Base-by-base conservation (phyloP, 2,329 filamentous ascomycete genomes). In the Epichloe sp. region DNA sequence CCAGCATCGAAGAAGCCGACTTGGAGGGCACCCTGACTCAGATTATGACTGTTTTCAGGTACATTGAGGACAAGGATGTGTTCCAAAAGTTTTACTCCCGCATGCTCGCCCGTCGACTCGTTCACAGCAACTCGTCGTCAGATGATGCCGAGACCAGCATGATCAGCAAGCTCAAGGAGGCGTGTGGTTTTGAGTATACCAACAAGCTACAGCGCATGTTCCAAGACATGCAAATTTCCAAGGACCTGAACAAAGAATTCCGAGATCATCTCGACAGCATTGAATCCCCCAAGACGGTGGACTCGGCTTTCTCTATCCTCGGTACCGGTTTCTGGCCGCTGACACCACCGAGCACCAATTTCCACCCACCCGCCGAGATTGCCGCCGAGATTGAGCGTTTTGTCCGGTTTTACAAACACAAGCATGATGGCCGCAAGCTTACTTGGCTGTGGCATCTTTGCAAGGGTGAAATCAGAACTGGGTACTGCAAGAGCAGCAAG, bases 171-270 rank as follows among this genome's bases (percentile, higher is more conserved):
- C 76, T 98, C 58, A 98, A 98, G 74, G 93, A 98, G 65, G 91
- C 93, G 0, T 97, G 93, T 63, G 93, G 93, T 61, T 98, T 96
- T 60, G 93, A 98, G 68, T 98, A 98, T 71, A 98, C 93, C 59
- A 98, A 97, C 76, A 97, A 97, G 73, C 79, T 98, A 44, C 91
- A 97, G 72, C 88, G 94, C 63, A 98, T 98, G 93, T 98, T 97
- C 79, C 91, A 97, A 67, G 93, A 98, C 64, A 96, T 98, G 75
- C 93, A 98, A 67, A 95, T 95, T 48, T 97, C 91, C 56, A 96
- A 96, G 71, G 93, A 98, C 69, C 78, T 98, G 45, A 98, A 98
- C 68, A 79, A 80, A 46, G 83, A 85, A 34, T 98, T 94, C 74
- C 85, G 87, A 62, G 87, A 89, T 67, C 83, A 90, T 60, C 65